Conservation (phyloP, 805 yeast genomes). For the Candida boleticola region DNA sequence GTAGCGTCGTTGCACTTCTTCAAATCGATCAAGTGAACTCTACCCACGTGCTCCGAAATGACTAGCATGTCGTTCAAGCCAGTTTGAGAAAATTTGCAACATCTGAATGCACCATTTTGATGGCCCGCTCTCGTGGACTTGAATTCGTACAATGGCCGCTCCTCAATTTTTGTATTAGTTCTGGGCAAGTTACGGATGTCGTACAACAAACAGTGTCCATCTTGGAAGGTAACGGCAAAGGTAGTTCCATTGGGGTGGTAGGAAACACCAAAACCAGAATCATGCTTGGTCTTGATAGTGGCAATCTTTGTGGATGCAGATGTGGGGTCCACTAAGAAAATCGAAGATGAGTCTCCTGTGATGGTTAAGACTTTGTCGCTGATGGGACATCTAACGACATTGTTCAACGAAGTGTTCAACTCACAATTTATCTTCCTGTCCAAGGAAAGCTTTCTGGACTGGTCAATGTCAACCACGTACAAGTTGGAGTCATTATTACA, state of each 20-base stretch:
- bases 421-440: conserved; percentile 44
- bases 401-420: conserved; percentile 68
- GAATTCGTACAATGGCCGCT: conserved; percentile 49
- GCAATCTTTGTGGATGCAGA: conserved; percentile 24
- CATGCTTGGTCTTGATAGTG: conserved; percentile 58
- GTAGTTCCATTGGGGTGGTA: conserved; percentile 72
- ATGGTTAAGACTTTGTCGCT: conserved; percentile 37
- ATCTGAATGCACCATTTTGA: conserved; percentile 66
- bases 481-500: conserved; percentile 83
- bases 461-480: conserved; percentile 59
- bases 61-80: conserved; percentile 75
- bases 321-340: conserved; percentile 55
- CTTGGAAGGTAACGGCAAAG: conserved; percentile 82
- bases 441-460: conserved; percentile 42
- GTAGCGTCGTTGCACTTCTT: too few species aligned
- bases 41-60: conserved; percentile 79
- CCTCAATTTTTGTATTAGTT: background rate
- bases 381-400: conserved; percentile 61
- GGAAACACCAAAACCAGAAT: conserved; percentile 79
- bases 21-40: conserved; percentile 82
- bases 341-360: conserved; percentile 75
- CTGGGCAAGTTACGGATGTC: conserved; percentile 61
- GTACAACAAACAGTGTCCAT: conserved; percentile 74
- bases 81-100: conserved; percentile 45
- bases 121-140: conserved; percentile 58